Evolutionary conservation across 495 filamentous ascomycete genomes (phyloP).

Genomic region (Lepraria neglecta): DNA sequence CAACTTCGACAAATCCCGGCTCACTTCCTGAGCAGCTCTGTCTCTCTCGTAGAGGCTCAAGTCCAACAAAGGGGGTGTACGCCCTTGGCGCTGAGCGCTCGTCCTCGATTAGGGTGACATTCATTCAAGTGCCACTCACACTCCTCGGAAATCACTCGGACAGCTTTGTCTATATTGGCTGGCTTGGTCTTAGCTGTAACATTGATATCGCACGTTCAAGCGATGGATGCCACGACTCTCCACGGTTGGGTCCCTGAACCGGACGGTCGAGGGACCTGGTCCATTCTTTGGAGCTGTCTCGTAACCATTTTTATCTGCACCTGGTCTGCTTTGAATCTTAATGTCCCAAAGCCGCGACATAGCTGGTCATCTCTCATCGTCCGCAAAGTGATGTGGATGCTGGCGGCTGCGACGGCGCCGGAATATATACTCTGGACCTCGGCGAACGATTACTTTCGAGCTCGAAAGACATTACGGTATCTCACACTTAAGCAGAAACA

Average conservation of each 20-base stretch:
- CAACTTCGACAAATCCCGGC: too few relatives aligned
- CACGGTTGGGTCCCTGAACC: slow-evolving; percentile 15
- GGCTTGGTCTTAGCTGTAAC: too few relatives aligned
- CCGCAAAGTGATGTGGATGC: slow-evolving; percentile 2
- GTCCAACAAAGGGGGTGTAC: too few relatives aligned
- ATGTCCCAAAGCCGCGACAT: not conserved
- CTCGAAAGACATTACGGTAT: too few relatives aligned
- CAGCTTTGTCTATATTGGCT: too few relatives aligned
- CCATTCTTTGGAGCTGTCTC: slow-evolving; percentile 18
- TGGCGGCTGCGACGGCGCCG: not conserved
- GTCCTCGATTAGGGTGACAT: too few relatives aligned
- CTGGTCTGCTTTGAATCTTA: slow-evolving; percentile 13
- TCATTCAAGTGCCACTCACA: too few relatives aligned
- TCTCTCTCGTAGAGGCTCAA: too few relatives aligned
- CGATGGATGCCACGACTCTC: slow-evolving; percentile 9
- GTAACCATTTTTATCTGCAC: slow-evolving; percentile 12
- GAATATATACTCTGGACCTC: slow-evolving; percentile 1
- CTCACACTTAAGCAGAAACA: not conserved
- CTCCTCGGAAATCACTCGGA: too few relatives aligned
- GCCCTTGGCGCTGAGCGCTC: too few relatives aligned
- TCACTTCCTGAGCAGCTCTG: too few relatives aligned
- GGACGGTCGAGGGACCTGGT: slow-evolving; percentile 15
- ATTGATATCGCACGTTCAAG: not conserved
- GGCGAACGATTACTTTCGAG: not conserved
- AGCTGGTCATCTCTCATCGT: not conserved